Percentiles rank a stretch among this genome's conserved stretches.
phyloP scores from a whole-genome alignment of 2,329 filamentous ascomycete species.

The Diaporthe citri region DNA sequence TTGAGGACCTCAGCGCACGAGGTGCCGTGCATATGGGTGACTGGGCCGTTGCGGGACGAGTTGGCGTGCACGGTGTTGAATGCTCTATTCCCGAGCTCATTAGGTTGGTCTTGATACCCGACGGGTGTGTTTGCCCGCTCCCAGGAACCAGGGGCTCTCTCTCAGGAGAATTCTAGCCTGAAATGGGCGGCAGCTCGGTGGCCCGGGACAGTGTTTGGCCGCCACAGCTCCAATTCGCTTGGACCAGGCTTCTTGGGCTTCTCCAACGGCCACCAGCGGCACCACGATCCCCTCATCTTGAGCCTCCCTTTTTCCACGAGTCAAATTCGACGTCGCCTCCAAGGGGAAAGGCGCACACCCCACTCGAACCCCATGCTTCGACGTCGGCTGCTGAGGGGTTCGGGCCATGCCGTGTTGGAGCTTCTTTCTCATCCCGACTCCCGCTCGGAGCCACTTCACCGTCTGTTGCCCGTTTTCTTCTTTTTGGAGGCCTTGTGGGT shows the following conservation, averaged over 20 bases:
- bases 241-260: constrained; percentile 22
- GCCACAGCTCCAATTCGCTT: constrained; percentile 18
- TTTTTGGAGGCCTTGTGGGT: background rate
- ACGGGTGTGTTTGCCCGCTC: constrained; percentile 18
- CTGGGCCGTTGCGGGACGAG: background rate
- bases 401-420: constrained; percentile 14
- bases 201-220: constrained; percentile 40
- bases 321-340: constrained; percentile 41
- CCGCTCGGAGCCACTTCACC: background rate
- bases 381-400: background rate
- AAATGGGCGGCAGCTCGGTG: constrained; percentile 29
- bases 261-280: constrained; percentile 30
- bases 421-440: background rate
- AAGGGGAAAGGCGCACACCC: background rate
- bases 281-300: constrained; percentile 33
- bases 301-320: constrained; percentile 47
- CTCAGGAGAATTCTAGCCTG: background rate
- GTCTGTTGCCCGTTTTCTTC: background rate
- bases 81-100: background rate
- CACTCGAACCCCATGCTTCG: background rate
- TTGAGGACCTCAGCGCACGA: background rate
- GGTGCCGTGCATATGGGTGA: constrained; percentile 6
- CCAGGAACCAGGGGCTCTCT: background rate
- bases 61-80: background rate
- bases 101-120: constrained; percentile 29